A percentile compares a stretch with the other conserved stretches of the same genome.
Evolutionary conservation across 1,139 yeast genomes (phyloP).

Genomic region (Yamadazyma buinensis): DNA sequence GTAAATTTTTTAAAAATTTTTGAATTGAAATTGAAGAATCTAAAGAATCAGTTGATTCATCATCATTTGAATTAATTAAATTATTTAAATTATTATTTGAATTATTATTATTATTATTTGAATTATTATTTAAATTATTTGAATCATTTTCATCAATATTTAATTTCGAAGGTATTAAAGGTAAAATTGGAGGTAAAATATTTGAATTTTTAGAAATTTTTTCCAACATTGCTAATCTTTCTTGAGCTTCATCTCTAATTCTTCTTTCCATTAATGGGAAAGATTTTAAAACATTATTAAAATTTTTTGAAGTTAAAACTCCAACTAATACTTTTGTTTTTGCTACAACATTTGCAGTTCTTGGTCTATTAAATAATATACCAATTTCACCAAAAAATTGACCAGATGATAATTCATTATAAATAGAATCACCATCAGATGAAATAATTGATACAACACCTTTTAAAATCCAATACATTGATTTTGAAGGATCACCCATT

Average conservation of each 20-base stretch:
- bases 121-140: not conserved
- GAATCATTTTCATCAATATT: slow-evolving; percentile 10
- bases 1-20: slow-evolving; percentile 53
- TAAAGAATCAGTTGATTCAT: slow-evolving; percentile 10
- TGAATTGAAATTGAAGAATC: slow-evolving; percentile 55
- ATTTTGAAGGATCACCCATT: slow-evolving; percentile 69
- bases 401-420: slow-evolving; percentile 67
- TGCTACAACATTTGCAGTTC: slow-evolving; percentile 80
- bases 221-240: slow-evolving; percentile 65
- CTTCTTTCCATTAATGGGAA: slow-evolving; percentile 65
- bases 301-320: slow-evolving; percentile 61
- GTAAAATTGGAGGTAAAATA: slow-evolving; percentile 5
- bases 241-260: slow-evolving; percentile 76
- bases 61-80: not conserved
- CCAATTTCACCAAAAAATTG: slow-evolving; percentile 79
- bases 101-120: not conserved
- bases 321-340: slow-evolving; percentile 63
- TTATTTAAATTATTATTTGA: slow-evolving; percentile 7
- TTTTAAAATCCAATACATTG: slow-evolving; percentile 77
- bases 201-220: slow-evolving; percentile 41
- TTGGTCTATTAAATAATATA: slow-evolving; percentile 65
- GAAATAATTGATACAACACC: slow-evolving; percentile 73
- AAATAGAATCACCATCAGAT: slow-evolving; percentile 70
- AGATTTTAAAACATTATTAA: slow-evolving; percentile 54
- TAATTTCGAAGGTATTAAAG: not conserved